phyloP scores from a whole-genome alignment of 257 asterid species.

The Avicennia marina region DNA sequence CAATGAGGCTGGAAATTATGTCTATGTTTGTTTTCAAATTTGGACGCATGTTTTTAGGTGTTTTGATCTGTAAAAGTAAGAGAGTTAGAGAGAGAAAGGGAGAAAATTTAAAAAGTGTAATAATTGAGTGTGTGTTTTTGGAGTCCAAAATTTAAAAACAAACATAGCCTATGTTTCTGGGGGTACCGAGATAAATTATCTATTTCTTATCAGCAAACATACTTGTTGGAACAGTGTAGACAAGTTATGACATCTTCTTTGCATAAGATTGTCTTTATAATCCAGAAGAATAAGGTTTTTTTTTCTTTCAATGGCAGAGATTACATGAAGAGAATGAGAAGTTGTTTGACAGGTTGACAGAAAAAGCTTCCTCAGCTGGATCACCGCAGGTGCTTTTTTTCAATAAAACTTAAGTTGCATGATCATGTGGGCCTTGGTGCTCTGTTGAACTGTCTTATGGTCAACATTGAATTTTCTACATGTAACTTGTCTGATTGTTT shows the following conservation, averaged over 20 bases:
- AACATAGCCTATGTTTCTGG: background rate
- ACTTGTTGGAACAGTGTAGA: slow-evolving; percentile 9
- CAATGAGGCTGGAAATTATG: no score
- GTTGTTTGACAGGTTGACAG: slow-evolving; percentile 90
- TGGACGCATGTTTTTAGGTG: no score
- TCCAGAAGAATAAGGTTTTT: slow-evolving; percentile 6
- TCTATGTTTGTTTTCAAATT: no score
- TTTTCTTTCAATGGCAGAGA: slow-evolving; percentile 44
- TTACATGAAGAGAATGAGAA: slow-evolving; percentile 98
- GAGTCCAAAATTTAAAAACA: no score
- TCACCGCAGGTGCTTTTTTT: slow-evolving; percentile 68
- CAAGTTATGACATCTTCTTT: slow-evolving; percentile 11
- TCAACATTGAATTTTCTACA: slow-evolving; percentile 16
- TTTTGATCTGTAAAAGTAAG: no score
- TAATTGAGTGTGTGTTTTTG: no score
- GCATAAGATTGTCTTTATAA: slow-evolving; percentile 4
- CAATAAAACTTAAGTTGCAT: background rate
- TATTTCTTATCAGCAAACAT: slow-evolving; percentile 11
- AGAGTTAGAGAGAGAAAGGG: no score
- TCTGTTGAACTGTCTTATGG: slow-evolving; percentile 16
- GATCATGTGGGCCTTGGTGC: slow-evolving; percentile 5
- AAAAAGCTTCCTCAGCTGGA: slow-evolving; percentile 72
- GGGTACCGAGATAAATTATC: slow-evolving; percentile 12
- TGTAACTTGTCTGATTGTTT: slow-evolving; percentile 14
- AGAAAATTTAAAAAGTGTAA: no score